Percentiles rank a stretch among this genome's conserved stretches.
Evolutionary conservation across 106 monocot species (phyloP).

Genomic region (Apostasia shenzhenica): DNA sequence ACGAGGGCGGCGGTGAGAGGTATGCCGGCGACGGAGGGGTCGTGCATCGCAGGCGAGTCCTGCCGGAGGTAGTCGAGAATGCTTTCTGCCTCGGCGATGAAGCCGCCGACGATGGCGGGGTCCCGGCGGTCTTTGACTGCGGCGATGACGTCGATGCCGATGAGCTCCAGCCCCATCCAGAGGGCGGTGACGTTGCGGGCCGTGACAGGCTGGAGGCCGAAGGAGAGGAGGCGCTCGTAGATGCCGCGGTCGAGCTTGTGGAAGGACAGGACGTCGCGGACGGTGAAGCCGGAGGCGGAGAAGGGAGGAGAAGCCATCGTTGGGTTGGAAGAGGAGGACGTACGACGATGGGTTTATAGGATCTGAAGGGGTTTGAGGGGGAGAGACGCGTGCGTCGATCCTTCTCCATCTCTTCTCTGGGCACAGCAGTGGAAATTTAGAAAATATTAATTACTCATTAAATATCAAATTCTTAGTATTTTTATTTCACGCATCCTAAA

Average conservation of each 20-base stretch:
- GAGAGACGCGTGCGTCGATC: too few relatives aligned
- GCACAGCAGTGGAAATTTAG: too few relatives aligned
- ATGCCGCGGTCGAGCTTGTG: slow-evolving; percentile 39
- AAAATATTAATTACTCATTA: too few relatives aligned
- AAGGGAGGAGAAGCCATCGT: background rate
- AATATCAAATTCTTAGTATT: too few relatives aligned
- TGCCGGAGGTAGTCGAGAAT: slow-evolving; percentile 37
- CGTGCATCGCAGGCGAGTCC: background rate
- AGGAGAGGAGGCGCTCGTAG: slow-evolving; percentile 21
- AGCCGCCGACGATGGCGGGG: background rate
- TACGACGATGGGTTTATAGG: too few relatives aligned
- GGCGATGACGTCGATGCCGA: slow-evolving; percentile 25
- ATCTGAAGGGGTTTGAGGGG: too few relatives aligned
- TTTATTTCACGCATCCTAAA: too few relatives aligned
- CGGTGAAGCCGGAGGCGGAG: slow-evolving; percentile 2
- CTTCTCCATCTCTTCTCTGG: too few relatives aligned
- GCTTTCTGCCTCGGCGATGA: slow-evolving; percentile 28
- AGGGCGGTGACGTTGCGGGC: slow-evolving; percentile 32
- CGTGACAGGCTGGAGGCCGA: background rate
- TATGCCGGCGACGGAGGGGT: background rate
- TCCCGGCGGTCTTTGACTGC: background rate
- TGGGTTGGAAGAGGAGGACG: background rate
- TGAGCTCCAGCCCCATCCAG: slow-evolving; percentile 52
- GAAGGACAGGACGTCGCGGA: slow-evolving; percentile 29
- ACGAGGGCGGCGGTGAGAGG: slow-evolving; percentile 13